These are phyloP conservation scores for Melastoma malabathricum DNA, from an alignment of 345 rosid genomes.

Conservation along the genomic window DNA sequence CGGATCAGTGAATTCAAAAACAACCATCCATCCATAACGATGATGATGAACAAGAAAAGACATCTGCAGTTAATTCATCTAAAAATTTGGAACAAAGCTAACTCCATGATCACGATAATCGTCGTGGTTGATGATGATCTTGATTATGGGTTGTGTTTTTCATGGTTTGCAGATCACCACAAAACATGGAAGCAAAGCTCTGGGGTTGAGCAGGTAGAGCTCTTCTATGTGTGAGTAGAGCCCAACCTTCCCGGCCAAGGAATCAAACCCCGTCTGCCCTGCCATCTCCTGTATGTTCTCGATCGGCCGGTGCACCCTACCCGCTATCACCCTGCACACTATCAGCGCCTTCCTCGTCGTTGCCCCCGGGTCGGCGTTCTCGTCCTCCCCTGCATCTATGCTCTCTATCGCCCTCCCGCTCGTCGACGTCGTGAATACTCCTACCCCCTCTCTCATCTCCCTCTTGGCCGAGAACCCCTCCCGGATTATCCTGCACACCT, in stretches of 20 bases:
- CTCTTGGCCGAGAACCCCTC: conserved; percentile 73
- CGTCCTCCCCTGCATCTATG: conserved; percentile 28
- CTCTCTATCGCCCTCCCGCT: conserved; percentile 85
- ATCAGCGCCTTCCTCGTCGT: conserved; percentile 63
- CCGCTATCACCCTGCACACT: conserved; percentile 92
- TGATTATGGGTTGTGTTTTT: too few species aligned
- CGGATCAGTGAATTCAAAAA: too few species aligned
- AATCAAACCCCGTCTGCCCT: conserved; percentile 83
- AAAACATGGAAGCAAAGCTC: conserved; percentile 55
- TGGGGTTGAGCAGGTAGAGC: conserved; percentile 87
- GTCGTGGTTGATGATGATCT: too few species aligned
- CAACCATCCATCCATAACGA: too few species aligned
- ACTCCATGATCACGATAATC: too few species aligned
- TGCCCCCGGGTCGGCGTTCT: conserved; percentile 20
- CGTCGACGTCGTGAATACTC: conserved; percentile 90
- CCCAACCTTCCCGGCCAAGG: conserved; percentile 92
- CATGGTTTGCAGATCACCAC: conserved; percentile 59
- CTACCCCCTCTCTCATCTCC: conserved; percentile 66
- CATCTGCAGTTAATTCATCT: too few species aligned
- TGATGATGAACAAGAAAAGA: too few species aligned
- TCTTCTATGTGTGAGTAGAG: conserved; percentile 86
- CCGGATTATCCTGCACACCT: conserved; percentile 64
- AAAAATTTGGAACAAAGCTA: too few species aligned
- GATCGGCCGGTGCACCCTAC: conserved; percentile 86
- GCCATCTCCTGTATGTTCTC: conserved; percentile 77